Base-by-base conservation (phyloP, 2,329 filamentous ascomycete species). In the Aspergillus persii region DNA sequence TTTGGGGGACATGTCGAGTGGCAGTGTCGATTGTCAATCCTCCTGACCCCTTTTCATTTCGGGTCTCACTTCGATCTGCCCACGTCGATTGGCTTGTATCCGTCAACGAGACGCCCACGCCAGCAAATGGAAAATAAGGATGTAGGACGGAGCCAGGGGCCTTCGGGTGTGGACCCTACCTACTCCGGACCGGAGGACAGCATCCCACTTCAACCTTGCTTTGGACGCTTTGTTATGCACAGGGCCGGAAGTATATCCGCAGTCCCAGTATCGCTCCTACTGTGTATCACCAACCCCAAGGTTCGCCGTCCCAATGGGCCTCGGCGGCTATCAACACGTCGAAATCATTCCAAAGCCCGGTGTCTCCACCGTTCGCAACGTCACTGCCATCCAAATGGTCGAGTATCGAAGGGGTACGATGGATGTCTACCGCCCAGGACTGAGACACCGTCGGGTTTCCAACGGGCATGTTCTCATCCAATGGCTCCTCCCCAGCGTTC, bases 271-370 rank as follows among this genome's bases (percentile, higher is more conserved):
- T 23, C 18, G 18, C 18, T 23, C 18, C 18, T 23, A 23, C 18
- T 23, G 2, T 23, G 18, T 23, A 23, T 41, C 36, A 41, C 6
- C 15, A 12, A 41, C n/a, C 4, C 36, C 36, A 41, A 6, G 15
- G 36, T n/a, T 6, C 36, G n/a, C 12, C 36, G 11, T 41, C 15
- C 53, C 41, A 54, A 26, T 60, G 54, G 54, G 54, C 57, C 62
- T 73, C 71, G 9, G 64, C 66, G 50, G 71, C 70, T 57, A 76
- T 59, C 60, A 75, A 62, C 48, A 62, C 58, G 64, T 76, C 74
- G 53, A 76, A 76, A 18, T 74, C 73, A 68, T 76, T 76, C 74
- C 74, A 76, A 41, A 51, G 31, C 47, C 54, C 44, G 36, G 48
- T 53, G 36, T 57, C 46, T 4, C 44, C 59, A 47, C 26, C 23